Conservation (phyloP, 306 rosid genomes). For the Medicago truncatula region DNA sequence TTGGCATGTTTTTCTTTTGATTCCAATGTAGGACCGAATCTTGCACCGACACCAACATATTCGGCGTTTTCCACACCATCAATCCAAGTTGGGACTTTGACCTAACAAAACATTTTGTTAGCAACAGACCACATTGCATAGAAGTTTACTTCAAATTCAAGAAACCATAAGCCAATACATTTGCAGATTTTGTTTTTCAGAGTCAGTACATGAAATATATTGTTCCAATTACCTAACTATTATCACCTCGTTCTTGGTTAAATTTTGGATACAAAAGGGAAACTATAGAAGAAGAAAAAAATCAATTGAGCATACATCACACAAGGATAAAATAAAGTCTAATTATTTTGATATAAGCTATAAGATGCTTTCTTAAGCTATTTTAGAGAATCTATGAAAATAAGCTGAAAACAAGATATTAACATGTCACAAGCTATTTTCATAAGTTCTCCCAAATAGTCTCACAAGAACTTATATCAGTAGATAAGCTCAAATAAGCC, state of each 20-base stretch:
- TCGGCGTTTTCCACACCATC: slow-evolving; percentile 64
- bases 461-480: background rate
- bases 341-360: background rate
- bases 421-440: background rate
- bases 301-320: too few species aligned
- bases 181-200: slow-evolving; percentile 13
- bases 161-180: slow-evolving; percentile 11
- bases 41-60: slow-evolving; percentile 97
- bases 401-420: background rate
- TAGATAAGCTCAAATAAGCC: background rate
- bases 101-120: slow-evolving; percentile 50
- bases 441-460: background rate
- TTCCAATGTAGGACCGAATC: slow-evolving; percentile 89
- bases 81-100: slow-evolving; percentile 90
- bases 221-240: background rate
- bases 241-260: background rate
- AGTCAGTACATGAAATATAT: background rate
- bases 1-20: slow-evolving; percentile 90
- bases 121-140: background rate
- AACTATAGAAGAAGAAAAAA: too few species aligned
- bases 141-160: background rate
- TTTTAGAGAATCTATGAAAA: background rate
- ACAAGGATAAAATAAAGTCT: too few species aligned
- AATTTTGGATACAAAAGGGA: background rate
- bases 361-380: background rate